Evolutionary conservation across 352 stramenopile genomes (phyloP).

Genomic region (Discostella stelligera): DNA sequence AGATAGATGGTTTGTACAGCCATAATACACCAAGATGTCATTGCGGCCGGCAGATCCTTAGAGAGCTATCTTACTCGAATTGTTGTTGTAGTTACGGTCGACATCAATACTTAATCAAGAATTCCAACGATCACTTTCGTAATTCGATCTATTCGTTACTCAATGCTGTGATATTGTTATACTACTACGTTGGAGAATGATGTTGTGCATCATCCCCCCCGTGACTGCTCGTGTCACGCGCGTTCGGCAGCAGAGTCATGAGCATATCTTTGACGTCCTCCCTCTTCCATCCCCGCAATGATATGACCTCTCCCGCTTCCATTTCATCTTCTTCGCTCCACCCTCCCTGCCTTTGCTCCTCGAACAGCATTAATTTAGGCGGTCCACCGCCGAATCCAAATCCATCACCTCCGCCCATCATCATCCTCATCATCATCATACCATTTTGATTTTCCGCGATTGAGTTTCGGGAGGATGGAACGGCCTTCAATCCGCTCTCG

Average conservation of each 20-base stretch:
- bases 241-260: constrained; percentile 43
- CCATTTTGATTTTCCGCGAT: background rate
- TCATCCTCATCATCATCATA: constrained; percentile 23
- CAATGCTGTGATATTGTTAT: no score
- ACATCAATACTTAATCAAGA: no score
- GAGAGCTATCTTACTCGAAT: no score
- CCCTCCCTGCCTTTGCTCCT: constrained; percentile 37
- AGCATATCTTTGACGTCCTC: constrained; percentile 52
- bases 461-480: constrained; percentile 9
- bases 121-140: background rate
- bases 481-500: constrained; percentile 25
- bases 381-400: constrained; percentile 15
- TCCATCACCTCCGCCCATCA: constrained; percentile 14
- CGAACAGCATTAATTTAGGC: constrained; percentile 45
- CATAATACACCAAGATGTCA: background rate
- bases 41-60: no score
- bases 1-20: constrained; percentile 23
- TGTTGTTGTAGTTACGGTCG: no score
- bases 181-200: no score
- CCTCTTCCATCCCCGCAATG: constrained; percentile 40
- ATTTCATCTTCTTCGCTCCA: constrained; percentile 45
- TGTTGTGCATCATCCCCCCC: no score
- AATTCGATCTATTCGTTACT: background rate
- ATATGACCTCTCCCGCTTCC: constrained; percentile 37
- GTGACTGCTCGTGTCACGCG: no score